Evolutionary conservation across 805 yeast genomes (phyloP).

Genomic region (Metschnikowia baotianmanensis): DNA sequence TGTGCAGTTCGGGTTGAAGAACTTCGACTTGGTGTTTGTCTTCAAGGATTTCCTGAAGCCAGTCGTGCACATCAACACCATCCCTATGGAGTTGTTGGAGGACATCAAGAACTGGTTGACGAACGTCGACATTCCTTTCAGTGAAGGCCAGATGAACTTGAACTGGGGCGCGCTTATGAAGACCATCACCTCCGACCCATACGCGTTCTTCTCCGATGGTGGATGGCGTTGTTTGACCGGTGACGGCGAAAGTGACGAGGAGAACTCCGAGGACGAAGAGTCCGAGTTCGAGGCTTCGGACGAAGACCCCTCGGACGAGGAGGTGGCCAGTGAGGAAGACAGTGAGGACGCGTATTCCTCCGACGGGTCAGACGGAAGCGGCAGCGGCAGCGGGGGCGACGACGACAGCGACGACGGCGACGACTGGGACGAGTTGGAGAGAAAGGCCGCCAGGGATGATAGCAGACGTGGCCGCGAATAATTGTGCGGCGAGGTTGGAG

Average conservation of each 20-base stretch:
- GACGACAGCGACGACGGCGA: conserved; percentile 37
- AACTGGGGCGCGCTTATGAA: conserved; percentile 96
- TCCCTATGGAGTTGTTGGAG: conserved; percentile 89
- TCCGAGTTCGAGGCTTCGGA: conserved; percentile 65
- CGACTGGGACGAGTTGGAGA: conserved; percentile 64
- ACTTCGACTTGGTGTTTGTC: conserved; percentile 95
- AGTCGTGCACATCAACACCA: conserved; percentile 89
- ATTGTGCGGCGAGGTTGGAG: too few relatives aligned
- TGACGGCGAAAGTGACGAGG: conserved; percentile 71
- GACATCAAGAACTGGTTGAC: conserved; percentile 95
- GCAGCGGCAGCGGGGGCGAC: conserved; percentile 26
- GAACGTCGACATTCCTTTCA: conserved; percentile 94
- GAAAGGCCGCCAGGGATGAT: conserved; percentile 52
- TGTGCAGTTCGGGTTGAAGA: conserved; percentile 94
- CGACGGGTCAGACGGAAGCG: conserved; percentile 33
- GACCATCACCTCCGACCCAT: conserved; percentile 87
- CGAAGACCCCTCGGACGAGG: conserved; percentile 61
- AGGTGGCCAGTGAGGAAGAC: conserved; percentile 54
- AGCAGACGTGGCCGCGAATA: conserved; percentile 22
- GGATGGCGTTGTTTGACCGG: conserved; percentile 96
- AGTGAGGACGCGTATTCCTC: conserved; percentile 38
- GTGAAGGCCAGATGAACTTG: conserved; percentile 93
- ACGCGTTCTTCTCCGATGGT: conserved; percentile 87
- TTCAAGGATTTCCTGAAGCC: conserved; percentile 87
- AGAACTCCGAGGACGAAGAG: conserved; percentile 65